Conservation (phyloP, 352 stramenopile species). For the Globisporangium uncinulatum region DNA sequence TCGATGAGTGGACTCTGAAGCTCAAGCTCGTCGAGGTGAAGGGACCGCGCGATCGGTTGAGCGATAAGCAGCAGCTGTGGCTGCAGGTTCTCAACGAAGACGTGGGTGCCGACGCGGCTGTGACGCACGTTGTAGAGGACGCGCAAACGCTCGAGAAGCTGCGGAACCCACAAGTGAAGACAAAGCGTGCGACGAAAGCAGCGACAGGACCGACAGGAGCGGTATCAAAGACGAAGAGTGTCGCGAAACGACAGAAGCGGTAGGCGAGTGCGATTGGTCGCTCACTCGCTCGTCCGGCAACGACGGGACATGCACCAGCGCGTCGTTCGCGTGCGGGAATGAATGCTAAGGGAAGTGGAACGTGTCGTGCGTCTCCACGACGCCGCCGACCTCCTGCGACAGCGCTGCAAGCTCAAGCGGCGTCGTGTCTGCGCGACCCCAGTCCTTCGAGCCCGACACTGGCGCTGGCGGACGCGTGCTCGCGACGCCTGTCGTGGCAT, state of each 20-base stretch:
- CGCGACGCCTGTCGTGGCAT: neutral
- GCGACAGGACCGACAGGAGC: constrained; percentile 3
- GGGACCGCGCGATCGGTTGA: constrained; percentile 74
- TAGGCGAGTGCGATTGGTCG: neutral
- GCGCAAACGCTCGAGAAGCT: constrained; percentile 29
- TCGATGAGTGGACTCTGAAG: constrained; percentile 13
- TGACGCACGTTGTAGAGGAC: constrained; percentile 74
- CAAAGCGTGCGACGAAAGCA: constrained; percentile 3
- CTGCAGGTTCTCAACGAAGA: constrained; percentile 55
- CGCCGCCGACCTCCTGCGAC: constrained; percentile 21
- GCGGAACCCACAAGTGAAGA: constrained; percentile 21
- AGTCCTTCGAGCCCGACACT: constrained; percentile 3
- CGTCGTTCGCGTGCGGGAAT: constrained; percentile 20
- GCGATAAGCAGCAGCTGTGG: constrained; percentile 80
- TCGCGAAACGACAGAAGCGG: constrained; percentile 12
- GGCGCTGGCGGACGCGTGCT: neutral
- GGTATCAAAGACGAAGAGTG: constrained; percentile 5
- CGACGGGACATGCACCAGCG: neutral
- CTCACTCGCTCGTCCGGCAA: no score
- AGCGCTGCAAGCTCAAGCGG: constrained; percentile 11
- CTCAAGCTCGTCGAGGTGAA: constrained; percentile 87
- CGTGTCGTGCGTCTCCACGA: constrained; percentile 21
- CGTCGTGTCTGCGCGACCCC: neutral
- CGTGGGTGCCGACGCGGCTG: constrained; percentile 44
- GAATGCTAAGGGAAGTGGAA: constrained; percentile 32